Percentiles rank a stretch among this genome's conserved stretches.
These are phyloP conservation scores for Lithospermum erythrorhizon DNA, from an alignment of 257 asterid genomes.

Conservation along the genomic window DNA sequence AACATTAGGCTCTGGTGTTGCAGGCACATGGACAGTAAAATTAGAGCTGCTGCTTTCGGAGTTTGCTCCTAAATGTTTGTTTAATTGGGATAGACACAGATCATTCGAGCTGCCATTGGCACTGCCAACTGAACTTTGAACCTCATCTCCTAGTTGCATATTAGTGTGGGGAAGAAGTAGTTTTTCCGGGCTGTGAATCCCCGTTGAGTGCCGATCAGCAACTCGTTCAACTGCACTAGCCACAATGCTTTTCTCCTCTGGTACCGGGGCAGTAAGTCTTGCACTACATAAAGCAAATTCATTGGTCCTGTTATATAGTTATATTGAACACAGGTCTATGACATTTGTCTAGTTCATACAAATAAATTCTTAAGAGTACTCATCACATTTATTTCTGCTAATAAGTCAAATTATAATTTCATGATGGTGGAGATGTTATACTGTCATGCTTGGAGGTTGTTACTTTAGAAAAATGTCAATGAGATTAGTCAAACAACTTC, in stretches of 20 bases:
- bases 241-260: conserved; percentile 58
- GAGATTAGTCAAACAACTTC: too few relatives aligned
- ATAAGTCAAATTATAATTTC: too few relatives aligned
- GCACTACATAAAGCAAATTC: conserved; percentile 50
- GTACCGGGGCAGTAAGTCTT: conserved; percentile 85
- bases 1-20: conserved; percentile 7
- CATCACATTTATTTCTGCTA: too few relatives aligned
- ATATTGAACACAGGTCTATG: too few relatives aligned
- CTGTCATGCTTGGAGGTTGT: too few relatives aligned
- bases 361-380: too few relatives aligned
- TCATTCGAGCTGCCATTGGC: neutral
- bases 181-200: conserved; percentile 5
- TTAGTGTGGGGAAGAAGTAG: conserved; percentile 27
- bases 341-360: too few relatives aligned
- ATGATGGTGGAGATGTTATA: too few relatives aligned
- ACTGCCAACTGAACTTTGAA: neutral
- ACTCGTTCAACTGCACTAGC: conserved; percentile 31
- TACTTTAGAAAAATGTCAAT: too few relatives aligned
- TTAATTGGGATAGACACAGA: conserved; percentile 25
- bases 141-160: conserved; percentile 13
- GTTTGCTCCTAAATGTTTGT: conserved; percentile 17
- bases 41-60: conserved; percentile 31
- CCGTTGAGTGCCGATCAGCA: conserved; percentile 29
- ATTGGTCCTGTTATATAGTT: neutral
- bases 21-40: conserved; percentile 14